Percentiles rank a stretch among this genome's conserved stretches.
These are phyloP conservation scores for Phialophora verrucosa DNA, from an alignment of 2,329 filamentous ascomycete species.

Conservation along the genomic window DNA sequence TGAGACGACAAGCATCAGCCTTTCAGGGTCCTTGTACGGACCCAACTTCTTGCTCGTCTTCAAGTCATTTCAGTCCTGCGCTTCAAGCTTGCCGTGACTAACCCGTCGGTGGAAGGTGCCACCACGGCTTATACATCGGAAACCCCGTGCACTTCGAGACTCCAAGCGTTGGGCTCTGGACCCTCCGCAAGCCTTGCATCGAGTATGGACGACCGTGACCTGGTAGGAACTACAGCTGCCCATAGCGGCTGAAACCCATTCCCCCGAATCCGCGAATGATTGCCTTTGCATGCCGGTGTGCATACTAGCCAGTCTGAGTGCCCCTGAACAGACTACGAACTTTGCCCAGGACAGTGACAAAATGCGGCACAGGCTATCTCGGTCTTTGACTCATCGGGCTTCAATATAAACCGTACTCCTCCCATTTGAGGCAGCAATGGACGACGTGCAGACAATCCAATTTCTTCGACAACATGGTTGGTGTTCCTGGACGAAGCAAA, in stretches of 20 bases:
- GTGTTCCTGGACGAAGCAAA: conserved; percentile 36
- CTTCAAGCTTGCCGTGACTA: not conserved
- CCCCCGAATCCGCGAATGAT: conserved; percentile 14
- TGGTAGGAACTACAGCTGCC: conserved; percentile 8
- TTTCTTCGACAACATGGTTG: conserved; percentile 30
- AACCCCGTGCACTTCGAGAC: not conserved
- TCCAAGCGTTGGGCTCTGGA: not conserved
- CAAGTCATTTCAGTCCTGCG: not conserved
- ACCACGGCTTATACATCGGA: not conserved
- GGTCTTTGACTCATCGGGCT: conserved; percentile 13
- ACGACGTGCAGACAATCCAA: conserved; percentile 22
- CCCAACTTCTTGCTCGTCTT: no score
- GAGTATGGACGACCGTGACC: not conserved
- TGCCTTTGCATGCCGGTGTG: not conserved
- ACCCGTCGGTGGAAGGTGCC: not conserved
- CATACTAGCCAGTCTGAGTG: not conserved
- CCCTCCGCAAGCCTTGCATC: not conserved
- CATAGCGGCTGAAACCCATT: conserved; percentile 8
- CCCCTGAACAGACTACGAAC: conserved; percentile 6
- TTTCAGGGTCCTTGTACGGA: not conserved
- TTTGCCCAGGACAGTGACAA: conserved; percentile 3
- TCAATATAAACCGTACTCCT: conserved; percentile 24
- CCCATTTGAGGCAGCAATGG: conserved; percentile 31
- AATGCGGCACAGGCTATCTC: conserved; percentile 2
- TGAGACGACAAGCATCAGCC: conserved; percentile 10